These are phyloP conservation scores for Chloromonas sp. DNA, from an alignment of 163 green algal species.

Conservation along the genomic window DNA sequence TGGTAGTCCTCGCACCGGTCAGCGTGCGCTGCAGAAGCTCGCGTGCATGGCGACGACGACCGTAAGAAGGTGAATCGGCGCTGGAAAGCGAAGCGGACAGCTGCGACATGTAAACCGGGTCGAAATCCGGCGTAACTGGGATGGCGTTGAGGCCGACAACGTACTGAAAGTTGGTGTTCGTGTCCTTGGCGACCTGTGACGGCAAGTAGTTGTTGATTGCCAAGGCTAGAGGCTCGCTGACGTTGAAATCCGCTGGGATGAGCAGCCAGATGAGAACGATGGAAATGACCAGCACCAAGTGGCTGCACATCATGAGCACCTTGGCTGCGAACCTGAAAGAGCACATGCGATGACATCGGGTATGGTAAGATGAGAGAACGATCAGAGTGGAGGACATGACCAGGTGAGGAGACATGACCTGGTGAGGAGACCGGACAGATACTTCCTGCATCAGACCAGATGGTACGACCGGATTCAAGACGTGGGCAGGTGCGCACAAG, in stretches of 20 bases:
- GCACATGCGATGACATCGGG: background rate
- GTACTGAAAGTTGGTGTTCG: constrained; percentile 18
- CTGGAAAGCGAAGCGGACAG: background rate
- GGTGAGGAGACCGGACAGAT: too few relatives aligned
- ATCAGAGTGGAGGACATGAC: too few relatives aligned
- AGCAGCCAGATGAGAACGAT: constrained; percentile 37
- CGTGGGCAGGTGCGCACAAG: too few relatives aligned
- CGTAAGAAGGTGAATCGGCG: background rate
- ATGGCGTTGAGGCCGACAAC: constrained; percentile 1
- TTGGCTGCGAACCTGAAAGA: constrained; percentile 11
- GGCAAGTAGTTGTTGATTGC: background rate
- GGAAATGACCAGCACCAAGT: constrained; percentile 20
- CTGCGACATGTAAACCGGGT: background rate
- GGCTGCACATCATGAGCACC: constrained; percentile 16
- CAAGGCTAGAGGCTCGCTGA: background rate
- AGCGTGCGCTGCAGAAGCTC: background rate
- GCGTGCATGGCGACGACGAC: background rate
- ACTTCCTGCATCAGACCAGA: too few relatives aligned
- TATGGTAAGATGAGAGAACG: too few relatives aligned
- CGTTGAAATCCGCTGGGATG: constrained; percentile 11
- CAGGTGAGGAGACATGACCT: too few relatives aligned
- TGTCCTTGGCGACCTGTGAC: constrained; percentile 2
- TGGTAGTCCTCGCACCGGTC: background rate
- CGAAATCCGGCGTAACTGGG: background rate
- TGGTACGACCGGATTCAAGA: too few relatives aligned